Evolutionary conservation across 148 eudicot species (phyloP).

Genomic region (Chenopodium suecicum): DNA sequence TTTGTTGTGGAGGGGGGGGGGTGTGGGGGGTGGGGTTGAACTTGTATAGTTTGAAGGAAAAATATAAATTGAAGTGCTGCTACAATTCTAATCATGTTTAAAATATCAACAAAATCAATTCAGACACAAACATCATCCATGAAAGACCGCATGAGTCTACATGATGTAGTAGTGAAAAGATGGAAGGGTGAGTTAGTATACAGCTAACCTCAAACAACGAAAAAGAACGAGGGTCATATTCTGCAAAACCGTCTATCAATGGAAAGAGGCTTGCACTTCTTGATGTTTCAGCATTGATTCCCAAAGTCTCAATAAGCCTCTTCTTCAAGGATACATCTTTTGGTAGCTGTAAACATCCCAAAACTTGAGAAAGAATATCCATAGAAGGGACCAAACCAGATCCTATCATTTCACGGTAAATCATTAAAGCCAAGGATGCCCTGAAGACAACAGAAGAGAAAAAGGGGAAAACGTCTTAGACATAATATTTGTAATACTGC

Average conservation of each 20-base stretch:
- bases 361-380: constrained; percentile 70
- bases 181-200: background rate
- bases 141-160: background rate
- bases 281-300: constrained; percentile 46
- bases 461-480: background rate
- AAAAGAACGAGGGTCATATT: constrained; percentile 91
- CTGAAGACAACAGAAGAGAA: constrained; percentile 39
- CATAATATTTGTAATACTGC: background rate
- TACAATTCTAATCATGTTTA: background rate
- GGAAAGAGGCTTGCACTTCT: constrained; percentile 58
- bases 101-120: background rate
- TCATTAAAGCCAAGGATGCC: constrained; percentile 72
- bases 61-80: background rate
- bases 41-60: too few species aligned
- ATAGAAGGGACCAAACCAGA: constrained; percentile 65
- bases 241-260: constrained; percentile 88
- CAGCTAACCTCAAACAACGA: constrained; percentile 81
- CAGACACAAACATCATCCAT: background rate
- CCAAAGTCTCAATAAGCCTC: constrained; percentile 70
- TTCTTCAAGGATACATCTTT: constrained; percentile 54
- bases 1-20: too few species aligned
- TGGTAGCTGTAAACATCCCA: constrained; percentile 87
- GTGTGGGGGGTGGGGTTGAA: background rate
- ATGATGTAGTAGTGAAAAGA: background rate
- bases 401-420: constrained; percentile 75